phyloP scores from a whole-genome alignment of 257 asterid genomes.

The Phtheirospermum japonicum region DNA sequence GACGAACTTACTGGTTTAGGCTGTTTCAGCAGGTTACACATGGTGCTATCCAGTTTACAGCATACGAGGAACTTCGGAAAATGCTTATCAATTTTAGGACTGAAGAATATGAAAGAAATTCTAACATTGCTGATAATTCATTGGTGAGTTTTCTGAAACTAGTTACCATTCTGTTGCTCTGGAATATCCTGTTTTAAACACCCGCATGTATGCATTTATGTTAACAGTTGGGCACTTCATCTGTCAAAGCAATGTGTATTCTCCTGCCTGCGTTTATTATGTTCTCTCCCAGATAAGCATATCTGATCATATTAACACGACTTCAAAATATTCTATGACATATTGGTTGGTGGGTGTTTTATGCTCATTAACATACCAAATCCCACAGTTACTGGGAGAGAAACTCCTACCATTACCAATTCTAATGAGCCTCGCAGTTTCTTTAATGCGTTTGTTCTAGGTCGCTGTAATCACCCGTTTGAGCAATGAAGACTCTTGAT shows the following conservation, averaged over 20 bases:
- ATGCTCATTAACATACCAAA: conserved; percentile 7
- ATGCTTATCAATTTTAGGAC: conserved; percentile 42
- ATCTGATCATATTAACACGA: not conserved
- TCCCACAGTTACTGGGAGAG: not conserved
- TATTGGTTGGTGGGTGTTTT: not conserved
- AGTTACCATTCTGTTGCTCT: conserved; percentile 11
- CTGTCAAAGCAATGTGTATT: not conserved
- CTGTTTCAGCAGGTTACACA: conserved; percentile 85
- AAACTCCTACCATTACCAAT: not conserved
- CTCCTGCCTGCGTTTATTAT: not conserved
- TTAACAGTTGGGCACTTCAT: not conserved
- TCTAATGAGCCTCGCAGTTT: not conserved
- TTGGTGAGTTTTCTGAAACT: conserved; percentile 59
- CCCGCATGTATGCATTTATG: conserved; percentile 7
- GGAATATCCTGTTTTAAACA: conserved; percentile 12
- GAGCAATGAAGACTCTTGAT: conserved; percentile 5
- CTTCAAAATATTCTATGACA: not conserved
- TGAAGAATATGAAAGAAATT: conserved; percentile 31
- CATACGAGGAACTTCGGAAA: conserved; percentile 89
- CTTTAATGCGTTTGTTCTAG: not conserved
- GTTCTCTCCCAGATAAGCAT: conserved; percentile 4
- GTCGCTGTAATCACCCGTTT: conserved; percentile 6
- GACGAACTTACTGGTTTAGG: conserved; percentile 29
- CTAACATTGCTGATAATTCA: conserved; percentile 34
- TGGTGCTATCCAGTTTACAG: conserved; percentile 95